Percentiles rank a stretch among this genome's conserved stretches.
These are phyloP conservation scores for Phytopythium helicoides DNA, from an alignment of 352 stramenopile genomes.

Conservation along the genomic window DNA sequence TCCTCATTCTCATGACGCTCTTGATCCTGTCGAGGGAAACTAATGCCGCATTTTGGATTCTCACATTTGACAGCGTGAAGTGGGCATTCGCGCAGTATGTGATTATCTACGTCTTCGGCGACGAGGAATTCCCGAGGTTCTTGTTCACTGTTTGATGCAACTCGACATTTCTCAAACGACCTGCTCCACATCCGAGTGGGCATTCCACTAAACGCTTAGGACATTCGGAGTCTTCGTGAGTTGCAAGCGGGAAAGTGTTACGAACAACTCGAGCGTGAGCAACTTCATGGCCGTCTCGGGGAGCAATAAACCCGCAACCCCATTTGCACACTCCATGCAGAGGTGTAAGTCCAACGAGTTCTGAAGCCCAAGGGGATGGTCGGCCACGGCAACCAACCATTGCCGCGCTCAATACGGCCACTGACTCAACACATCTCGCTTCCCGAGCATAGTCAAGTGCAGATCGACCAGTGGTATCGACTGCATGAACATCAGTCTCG, in stretches of 20 bases:
- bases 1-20: slow-evolving; percentile 28
- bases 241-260: slow-evolving; percentile 31
- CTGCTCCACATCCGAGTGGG: slow-evolving; percentile 15
- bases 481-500: slow-evolving; percentile 29
- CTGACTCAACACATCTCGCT: slow-evolving; percentile 23
- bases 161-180: slow-evolving; percentile 26
- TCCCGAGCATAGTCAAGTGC: slow-evolving; percentile 42
- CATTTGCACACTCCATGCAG: slow-evolving; percentile 60
- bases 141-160: slow-evolving; percentile 20
- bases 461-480: slow-evolving; percentile 29
- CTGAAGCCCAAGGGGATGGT: slow-evolving; percentile 14
- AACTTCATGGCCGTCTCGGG: slow-evolving; percentile 22
- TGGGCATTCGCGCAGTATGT: slow-evolving; percentile 32
- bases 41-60: slow-evolving; percentile 43
- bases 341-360: slow-evolving; percentile 16
- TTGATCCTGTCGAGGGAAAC: slow-evolving; percentile 19
- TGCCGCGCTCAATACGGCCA: slow-evolving; percentile 37
- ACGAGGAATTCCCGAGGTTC: slow-evolving; percentile 23
- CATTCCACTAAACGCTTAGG: slow-evolving; percentile 50
- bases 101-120: slow-evolving; percentile 39
- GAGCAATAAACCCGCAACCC: slow-evolving; percentile 59
- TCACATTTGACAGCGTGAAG: slow-evolving; percentile 39
- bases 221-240: slow-evolving; percentile 46
- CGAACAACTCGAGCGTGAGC: slow-evolving; percentile 20
- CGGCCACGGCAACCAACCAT: slow-evolving; percentile 40